Base-by-base conservation (phyloP, 2,329 filamentous ascomycete genomes). In the Fusarium euwallaceae region DNA sequence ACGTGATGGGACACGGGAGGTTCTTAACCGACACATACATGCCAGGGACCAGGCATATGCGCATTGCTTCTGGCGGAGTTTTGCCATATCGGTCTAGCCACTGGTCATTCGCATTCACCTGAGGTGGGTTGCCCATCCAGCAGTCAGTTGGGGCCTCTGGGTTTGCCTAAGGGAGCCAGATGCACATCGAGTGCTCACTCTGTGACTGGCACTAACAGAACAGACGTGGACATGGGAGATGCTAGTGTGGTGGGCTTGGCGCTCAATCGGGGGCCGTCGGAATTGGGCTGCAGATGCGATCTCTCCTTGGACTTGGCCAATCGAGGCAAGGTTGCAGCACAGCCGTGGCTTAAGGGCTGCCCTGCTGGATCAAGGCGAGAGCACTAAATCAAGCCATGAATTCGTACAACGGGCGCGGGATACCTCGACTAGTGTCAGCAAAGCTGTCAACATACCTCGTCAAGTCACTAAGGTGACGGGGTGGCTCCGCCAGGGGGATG, bases 11-110 rank as follows among this genome's bases (percentile, higher is more conserved):
- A 64, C 60, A 66, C 53, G 39, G 55, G 20, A 67, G 74, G 73
- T 76, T 72, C 71, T 76, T 76, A 76, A 76, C 71, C 51, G 53
- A 56, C 64, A 66, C 41, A 55, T 29, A 55, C 48, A 73, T 69
- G 39, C n/a, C 43, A 69, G 27, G 27, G 53, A 58, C 43, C 22
- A 51, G 43, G 61, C 43, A 63, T 51, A 39, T 61, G 14, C 48
- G 39, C 51, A 59, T 62, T 72, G 62, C 51, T 70, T 72, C 61
- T 73, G 66, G 72, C 68, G 64, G 70, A 73, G 67, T 36, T 74
- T 73, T 67, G 36, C 22, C 55, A 64, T 71, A 22, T 71, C 48
- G 39, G 62, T 41, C 41, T 69, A 62, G 22, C 64, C 66, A 72
- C 58, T 58, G 59, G 17, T 32, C 66, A 60, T 45, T 64, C 32